Base-by-base conservation (phyloP, 768 basidiomycete species). In the Cantharellus cinnabarinus region DNA sequence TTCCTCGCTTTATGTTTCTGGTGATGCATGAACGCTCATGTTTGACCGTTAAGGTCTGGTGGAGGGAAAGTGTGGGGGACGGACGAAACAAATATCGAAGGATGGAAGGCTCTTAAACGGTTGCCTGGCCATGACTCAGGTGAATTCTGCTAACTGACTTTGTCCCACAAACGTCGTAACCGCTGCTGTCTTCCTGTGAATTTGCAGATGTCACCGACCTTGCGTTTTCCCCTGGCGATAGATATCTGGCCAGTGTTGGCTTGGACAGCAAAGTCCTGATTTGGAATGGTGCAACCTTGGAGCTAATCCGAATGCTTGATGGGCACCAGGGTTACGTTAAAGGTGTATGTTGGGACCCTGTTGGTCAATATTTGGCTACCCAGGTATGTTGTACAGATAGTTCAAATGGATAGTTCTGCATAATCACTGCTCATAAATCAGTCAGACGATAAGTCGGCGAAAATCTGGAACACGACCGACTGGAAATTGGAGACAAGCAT, bases 271-370 rank as follows among this genome's bases (percentile, higher is more conserved):
- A 80, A 56, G 83, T 97, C 34, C 75, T 94, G 52, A 81, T 99
- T 10, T 99, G 93, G 93, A 89, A 89, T 69, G 93, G 93, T 2
- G 83, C 73, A 62, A 91, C 87, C 2, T 81, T 97, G 50, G 93
- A 93, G 64, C 82, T 85, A 7, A 68, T 97, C 59, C 75, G 78
- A 42, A 88, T 83, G 68, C 77, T 99, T 3, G 86, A 88, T 60
- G 80, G 80, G 60, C 95, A 98, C 67, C 82, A 89, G 66, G 94
- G 91, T 2, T 97, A 97, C 69, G 93, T 99, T 65, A 98, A 99
- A 71, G 95, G 95, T 60, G 89, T 99, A 56, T 93, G 89, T 67
- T 99, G 94, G 82, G 95, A 99, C 71, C 95, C 95, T 2, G 94
- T 93, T 2, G 95, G 95, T 52, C 87, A 97, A 70, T 97, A 83